These are phyloP conservation scores for Eimeria brunetti DNA, from an alignment of 169 alveolate genomes.

Conservation along the genomic window DNA sequence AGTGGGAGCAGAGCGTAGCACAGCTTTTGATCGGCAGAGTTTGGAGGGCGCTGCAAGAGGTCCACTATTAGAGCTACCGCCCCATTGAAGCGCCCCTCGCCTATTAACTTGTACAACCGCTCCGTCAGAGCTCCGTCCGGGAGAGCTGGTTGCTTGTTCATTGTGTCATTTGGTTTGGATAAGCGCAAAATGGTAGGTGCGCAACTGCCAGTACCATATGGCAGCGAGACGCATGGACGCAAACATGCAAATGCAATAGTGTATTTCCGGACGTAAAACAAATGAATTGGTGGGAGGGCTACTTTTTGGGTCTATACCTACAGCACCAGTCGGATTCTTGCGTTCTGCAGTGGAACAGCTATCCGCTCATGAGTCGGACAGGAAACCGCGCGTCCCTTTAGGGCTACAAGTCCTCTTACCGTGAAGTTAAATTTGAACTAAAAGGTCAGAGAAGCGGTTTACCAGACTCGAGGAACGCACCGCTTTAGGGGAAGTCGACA, in stretches of 20 bases:
- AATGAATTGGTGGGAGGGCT: background rate
- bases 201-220: background rate
- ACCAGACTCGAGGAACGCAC: background rate
- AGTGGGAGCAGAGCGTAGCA: slow-evolving; percentile 2
- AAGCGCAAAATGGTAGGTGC: background rate
- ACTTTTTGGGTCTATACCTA: background rate
- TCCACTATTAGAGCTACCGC: background rate
- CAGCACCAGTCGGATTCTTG: background rate
- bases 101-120: slow-evolving; percentile 8
- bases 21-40: background rate
- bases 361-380: background rate
- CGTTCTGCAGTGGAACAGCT: background rate
- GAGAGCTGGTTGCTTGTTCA: background rate
- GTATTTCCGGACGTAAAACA: too few species aligned
- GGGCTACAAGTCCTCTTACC: background rate
- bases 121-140: slow-evolving; percentile 55
- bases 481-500: background rate
- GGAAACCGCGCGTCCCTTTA: background rate
- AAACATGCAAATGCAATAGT: background rate
- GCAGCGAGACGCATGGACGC: background rate
- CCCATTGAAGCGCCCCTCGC: background rate
- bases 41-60: background rate
- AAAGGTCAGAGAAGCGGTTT: background rate
- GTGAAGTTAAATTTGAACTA: background rate
- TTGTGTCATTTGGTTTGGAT: background rate